Percentiles rank a stretch among this genome's conserved stretches.
phyloP scores from a whole-genome alignment of 176 grass and related monocot genomes.

The Aegilops bicornis region DNA sequence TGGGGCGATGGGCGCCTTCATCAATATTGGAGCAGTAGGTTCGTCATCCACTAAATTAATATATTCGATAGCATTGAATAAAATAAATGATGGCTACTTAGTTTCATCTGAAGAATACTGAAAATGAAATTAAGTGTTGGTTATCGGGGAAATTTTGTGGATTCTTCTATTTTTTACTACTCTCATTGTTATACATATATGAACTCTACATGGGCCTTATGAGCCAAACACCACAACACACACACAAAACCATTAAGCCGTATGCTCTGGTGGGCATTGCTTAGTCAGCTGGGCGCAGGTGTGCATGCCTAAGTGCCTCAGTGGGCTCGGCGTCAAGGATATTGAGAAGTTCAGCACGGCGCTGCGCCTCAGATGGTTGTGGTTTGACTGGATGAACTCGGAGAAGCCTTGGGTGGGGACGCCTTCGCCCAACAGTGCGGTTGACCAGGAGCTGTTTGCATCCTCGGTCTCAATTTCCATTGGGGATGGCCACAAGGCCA shows the following conservation, averaged over 20 bases:
- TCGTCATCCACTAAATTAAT: slow-evolving; percentile 23
- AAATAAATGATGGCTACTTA: not conserved
- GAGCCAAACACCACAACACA: not conserved
- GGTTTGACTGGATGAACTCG: not conserved
- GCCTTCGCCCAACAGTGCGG: not conserved
- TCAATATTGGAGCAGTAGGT: slow-evolving; percentile 94
- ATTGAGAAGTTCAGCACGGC: not conserved
- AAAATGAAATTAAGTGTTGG: not conserved
- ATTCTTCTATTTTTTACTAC: not conserved
- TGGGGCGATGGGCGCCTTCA: slow-evolving; percentile 72
- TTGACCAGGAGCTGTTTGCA: not conserved
- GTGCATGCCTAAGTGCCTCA: not conserved
- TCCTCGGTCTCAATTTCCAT: not conserved
- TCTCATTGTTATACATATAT: not conserved
- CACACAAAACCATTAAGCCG: not conserved
- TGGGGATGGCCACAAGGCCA: not conserved
- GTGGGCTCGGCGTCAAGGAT: not conserved
- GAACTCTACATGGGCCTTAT: not conserved
- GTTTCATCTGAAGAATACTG: not conserved
- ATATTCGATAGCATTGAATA: not conserved
- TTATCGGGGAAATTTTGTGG: not conserved
- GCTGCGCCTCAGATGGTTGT: not conserved
- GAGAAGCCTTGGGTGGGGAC: not conserved
- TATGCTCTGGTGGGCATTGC: not conserved
- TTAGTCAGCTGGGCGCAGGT: not conserved